phyloP scores from a whole-genome alignment of 2,329 filamentous ascomycete genomes.

The Aspergillus caelatus region DNA sequence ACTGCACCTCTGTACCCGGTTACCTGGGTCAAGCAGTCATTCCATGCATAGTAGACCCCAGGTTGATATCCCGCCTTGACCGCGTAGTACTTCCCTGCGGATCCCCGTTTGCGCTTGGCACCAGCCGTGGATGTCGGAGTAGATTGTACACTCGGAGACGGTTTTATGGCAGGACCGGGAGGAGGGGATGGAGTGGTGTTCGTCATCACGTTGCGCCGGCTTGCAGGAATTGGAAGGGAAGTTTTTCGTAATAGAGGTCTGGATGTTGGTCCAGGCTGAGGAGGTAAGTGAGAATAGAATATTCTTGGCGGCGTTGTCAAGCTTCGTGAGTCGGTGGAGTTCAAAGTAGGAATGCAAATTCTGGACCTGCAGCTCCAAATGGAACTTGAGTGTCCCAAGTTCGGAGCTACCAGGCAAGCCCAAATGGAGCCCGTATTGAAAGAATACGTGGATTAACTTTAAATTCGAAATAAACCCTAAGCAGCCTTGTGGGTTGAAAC shows the following conservation, averaged over 20 bases:
- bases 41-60: slow-evolving; percentile 66
- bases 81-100: slow-evolving; percentile 63
- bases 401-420: slow-evolving; percentile 27
- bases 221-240: neutral
- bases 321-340: slow-evolving; percentile 14
- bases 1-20: slow-evolving; percentile 66
- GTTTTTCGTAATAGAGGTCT: neutral
- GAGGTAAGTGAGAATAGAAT: slow-evolving; percentile 2
- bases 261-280: neutral
- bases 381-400: slow-evolving; percentile 30
- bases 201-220: slow-evolving; percentile 28
- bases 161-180: slow-evolving; percentile 32
- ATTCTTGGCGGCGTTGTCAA: slow-evolving; percentile 16
- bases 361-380: slow-evolving; percentile 28
- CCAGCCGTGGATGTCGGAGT: slow-evolving; percentile 42
- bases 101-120: slow-evolving; percentile 59
- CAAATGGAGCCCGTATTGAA: slow-evolving; percentile 13
- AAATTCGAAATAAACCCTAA: neutral
- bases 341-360: slow-evolving; percentile 21
- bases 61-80: slow-evolving; percentile 63
- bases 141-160: slow-evolving; percentile 28
- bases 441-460: neutral
- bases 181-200: slow-evolving; percentile 40
- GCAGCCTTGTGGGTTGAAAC: neutral
- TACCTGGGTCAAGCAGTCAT: slow-evolving; percentile 64